These are phyloP conservation scores for Acanthochlamys bracteata DNA, from an alignment of 106 monocot species.

Conservation along the genomic window DNA sequence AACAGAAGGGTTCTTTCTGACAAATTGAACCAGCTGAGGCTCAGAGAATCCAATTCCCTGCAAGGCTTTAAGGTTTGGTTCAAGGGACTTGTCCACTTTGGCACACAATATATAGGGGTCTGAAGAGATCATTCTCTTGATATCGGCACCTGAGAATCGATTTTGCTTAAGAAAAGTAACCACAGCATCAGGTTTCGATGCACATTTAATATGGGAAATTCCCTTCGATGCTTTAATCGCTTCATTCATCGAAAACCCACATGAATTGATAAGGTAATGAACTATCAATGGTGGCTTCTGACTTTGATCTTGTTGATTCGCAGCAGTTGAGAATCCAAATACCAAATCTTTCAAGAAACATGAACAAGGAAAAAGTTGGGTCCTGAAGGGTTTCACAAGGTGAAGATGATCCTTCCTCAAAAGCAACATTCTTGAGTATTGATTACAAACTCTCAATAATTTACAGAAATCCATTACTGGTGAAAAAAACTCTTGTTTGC, in stretches of 20 bases:
- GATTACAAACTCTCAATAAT: too few relatives aligned
- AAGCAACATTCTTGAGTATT: too few relatives aligned
- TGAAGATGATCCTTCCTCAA: too few relatives aligned
- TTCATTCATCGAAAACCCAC: slow-evolving; percentile 14
- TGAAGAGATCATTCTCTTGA: slow-evolving; percentile 7
- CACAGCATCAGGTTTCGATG: slow-evolving; percentile 6
- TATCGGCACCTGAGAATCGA: slow-evolving; percentile 8
- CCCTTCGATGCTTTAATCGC: slow-evolving; percentile 8
- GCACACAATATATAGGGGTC: slow-evolving; percentile 8
- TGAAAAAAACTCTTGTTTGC: too few relatives aligned
- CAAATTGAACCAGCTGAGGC: slow-evolving; percentile 1
- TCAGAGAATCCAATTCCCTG: slow-evolving; percentile 16
- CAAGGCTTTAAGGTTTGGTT: slow-evolving; percentile 11
- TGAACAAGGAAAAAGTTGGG: too few relatives aligned
- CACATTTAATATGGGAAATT: slow-evolving; percentile 6
- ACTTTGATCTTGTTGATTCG: not conserved
- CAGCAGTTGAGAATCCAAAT: too few relatives aligned
- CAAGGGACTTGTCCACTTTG: slow-evolving; percentile 17
- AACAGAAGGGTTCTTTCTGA: slow-evolving; percentile 7
- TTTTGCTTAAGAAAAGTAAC: slow-evolving; percentile 10
- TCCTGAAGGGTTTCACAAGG: too few relatives aligned
- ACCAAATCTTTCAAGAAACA: too few relatives aligned
- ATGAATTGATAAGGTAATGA: slow-evolving; percentile 14
- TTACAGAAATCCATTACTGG: too few relatives aligned
- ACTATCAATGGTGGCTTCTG: not conserved